phyloP scores from a whole-genome alignment of 208 protist genomes.

The Trypanosoma vivax region DNA sequence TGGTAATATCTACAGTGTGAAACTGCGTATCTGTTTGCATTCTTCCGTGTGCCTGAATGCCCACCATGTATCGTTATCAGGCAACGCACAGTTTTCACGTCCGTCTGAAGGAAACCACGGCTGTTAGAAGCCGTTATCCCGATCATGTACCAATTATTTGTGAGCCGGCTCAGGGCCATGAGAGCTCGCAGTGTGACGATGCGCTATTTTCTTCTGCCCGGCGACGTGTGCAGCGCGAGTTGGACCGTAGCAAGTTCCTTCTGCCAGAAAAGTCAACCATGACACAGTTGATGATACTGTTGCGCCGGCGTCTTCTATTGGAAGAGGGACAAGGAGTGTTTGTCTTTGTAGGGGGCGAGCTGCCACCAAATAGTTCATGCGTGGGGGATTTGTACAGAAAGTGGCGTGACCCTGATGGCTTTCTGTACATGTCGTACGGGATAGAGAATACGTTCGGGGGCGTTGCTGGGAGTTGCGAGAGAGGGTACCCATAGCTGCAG shows the following conservation, averaged over 20 bases:
- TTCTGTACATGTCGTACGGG: conserved; percentile 74
- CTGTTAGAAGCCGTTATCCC: conserved; percentile 39
- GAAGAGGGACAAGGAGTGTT: conserved; percentile 85
- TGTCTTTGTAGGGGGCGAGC: conserved; percentile 71
- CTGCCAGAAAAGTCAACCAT: conserved; percentile 63
- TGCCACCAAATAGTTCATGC: conserved; percentile 73
- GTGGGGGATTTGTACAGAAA: conserved; percentile 79
- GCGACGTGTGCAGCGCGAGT: conserved; percentile 8
- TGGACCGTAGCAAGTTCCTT: conserved; percentile 39
- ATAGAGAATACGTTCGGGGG: conserved; percentile 88
- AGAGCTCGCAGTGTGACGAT: neutral
- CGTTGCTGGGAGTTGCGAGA: neutral
- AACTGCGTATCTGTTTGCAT: neutral
- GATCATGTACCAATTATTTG: conserved; percentile 85
- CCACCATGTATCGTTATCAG: conserved; percentile 25
- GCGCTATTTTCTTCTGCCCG: conserved; percentile 17
- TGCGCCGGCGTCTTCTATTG: conserved; percentile 86
- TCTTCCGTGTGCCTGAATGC: neutral
- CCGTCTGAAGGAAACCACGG: conserved; percentile 27
- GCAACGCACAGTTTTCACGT: conserved; percentile 38
- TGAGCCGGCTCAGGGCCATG: conserved; percentile 48
- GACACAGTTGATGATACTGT: conserved; percentile 84
- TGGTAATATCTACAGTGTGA: neutral
- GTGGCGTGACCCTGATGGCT: conserved; percentile 83
- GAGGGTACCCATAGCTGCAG: neutral